Base-by-base conservation (phyloP, 176 grass and related monocot genomes). In the Avena sativa region DNA sequence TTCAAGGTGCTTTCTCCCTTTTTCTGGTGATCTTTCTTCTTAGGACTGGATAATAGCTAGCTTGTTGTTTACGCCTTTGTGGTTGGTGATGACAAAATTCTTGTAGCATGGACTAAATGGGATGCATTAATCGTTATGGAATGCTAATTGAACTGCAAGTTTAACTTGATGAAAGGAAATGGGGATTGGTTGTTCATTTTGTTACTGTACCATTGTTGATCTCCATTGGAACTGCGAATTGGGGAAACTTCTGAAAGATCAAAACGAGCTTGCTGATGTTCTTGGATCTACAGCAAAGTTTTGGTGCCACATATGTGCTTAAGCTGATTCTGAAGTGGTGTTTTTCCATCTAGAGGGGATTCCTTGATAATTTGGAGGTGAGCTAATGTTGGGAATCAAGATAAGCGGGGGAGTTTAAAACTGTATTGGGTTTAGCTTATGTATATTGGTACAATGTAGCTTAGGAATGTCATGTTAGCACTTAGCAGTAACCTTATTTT, bases 1-100 rank as follows among this genome's bases (percentile, higher is more conserved):
- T 12, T 20, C 0, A 58, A 88, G 55, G 12, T 60, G 57, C 12
- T 2, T n/a, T 64, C 84, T 25, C 12, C 15, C 81, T 28, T 53
- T 51, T 83, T 74, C 43, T 67, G 57, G 51, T 64, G 60, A 30
- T 83, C 16, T 76, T 84, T 83, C 16, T 76, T 84, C 26, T 84
- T 84, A 40, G 25, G 25, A 16, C 13, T 36, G 28, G 23, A 57
- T 56, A 64, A 38, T 34, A 34, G 32, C 32, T 58, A 30, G 56
- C n/a, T 87, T 91, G 7, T 6, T 48, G 68, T 30, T 63, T 85
- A 74, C 57, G 67, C 71, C 85, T 70, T 9, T 70, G 26, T 30
- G 60, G 85, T 84, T 87, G 74, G 80, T 74, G 67, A 66, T 65
- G 34, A 56, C 6, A 3, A 78, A 76, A 90, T 5, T 53, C 75